A percentile compares a stretch with the other conserved stretches of the same genome.
phyloP scores from a whole-genome alignment of 1,139 yeast genomes.

The Meyerozyma smithsonii region DNA sequence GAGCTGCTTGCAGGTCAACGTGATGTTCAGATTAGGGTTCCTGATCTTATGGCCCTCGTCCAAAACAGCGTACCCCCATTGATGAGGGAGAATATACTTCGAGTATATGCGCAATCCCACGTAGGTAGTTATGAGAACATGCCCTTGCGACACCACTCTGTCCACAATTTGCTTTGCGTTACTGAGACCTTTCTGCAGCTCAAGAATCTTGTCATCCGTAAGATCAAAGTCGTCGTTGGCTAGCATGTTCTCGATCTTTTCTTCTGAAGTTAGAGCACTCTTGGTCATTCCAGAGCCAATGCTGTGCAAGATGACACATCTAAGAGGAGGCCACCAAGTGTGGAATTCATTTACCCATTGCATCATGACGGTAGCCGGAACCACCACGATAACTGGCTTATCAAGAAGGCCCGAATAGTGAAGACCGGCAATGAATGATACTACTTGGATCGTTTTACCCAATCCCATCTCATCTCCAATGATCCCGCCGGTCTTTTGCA shows the following conservation, averaged over 20 bases:
- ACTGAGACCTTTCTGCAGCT: conserved; percentile 10
- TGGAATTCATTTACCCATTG: conserved; percentile 98
- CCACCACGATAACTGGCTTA: conserved; percentile 81
- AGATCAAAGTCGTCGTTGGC: conserved; percentile 44
- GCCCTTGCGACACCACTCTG: conserved; percentile 57
- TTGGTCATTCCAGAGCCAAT: conserved; percentile 83
- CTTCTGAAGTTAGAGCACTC: conserved; percentile 36
- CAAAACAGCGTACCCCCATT: conserved; percentile 87
- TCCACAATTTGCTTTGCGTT: conserved; percentile 47
- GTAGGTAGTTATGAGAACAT: conserved; percentile 85
- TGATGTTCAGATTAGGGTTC: conserved; percentile 88
- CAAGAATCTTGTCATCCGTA: conserved; percentile 15
- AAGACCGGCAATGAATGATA: conserved; percentile 83
- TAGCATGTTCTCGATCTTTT: conserved; percentile 44
- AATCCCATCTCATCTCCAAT: conserved; percentile 98
- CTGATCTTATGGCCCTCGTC: conserved; percentile 98
- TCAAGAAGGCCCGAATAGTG: conserved; percentile 73
- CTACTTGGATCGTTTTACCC: conserved; percentile 91
- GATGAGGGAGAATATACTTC: conserved; percentile 55
- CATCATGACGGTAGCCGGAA: conserved; percentile 93
- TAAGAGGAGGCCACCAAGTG: conserved; percentile 95
- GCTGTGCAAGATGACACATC: conserved; percentile 83
- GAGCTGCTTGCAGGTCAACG: conserved; percentile 78
- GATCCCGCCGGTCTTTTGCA: conserved; percentile 89
- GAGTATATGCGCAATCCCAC: conserved; percentile 83